Evolutionary conservation across 805 yeast genomes (phyloP).

Genomic region (Zygotorulaspora florentina): DNA sequence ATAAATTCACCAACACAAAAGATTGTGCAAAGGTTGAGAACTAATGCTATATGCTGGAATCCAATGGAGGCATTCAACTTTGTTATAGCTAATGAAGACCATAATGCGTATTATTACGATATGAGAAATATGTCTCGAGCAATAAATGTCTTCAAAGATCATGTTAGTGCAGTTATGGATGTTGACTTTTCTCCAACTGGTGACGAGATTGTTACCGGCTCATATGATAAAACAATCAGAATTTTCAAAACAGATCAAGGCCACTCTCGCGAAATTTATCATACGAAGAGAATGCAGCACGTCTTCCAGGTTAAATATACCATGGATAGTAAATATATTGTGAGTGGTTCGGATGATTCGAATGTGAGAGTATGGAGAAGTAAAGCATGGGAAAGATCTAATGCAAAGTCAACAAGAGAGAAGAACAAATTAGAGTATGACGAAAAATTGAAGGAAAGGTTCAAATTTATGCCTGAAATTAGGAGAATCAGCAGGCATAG

Average conservation of each 20-base stretch:
- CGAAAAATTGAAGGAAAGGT: slow-evolving; percentile 85
- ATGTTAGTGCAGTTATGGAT: slow-evolving; percentile 92
- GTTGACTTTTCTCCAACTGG: slow-evolving; percentile 97
- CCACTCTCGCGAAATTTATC: slow-evolving; percentile 92
- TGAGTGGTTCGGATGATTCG: slow-evolving; percentile 94
- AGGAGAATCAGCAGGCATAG: slow-evolving; percentile 86
- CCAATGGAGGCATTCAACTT: slow-evolving; percentile 96
- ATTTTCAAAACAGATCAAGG: slow-evolving; percentile 74
- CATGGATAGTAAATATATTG: slow-evolving; percentile 82
- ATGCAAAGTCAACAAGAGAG: slow-evolving; percentile 74
- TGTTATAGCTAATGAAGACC: slow-evolving; percentile 91
- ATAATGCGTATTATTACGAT: slow-evolving; percentile 90
- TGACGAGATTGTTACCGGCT: slow-evolving; percentile 89
- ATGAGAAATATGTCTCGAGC: slow-evolving; percentile 88
- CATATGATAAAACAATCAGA: slow-evolving; percentile 90
- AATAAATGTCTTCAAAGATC: slow-evolving; percentile 85
- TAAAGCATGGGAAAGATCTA: slow-evolving; percentile 76
- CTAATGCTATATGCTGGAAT: slow-evolving; percentile 89
- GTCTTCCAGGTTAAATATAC: slow-evolving; percentile 79
- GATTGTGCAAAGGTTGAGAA: slow-evolving; percentile 73
- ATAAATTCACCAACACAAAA: slow-evolving; percentile 91
- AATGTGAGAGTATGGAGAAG: slow-evolving; percentile 93
- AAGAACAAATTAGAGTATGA: slow-evolving; percentile 85
- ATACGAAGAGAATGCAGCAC: slow-evolving; percentile 96
- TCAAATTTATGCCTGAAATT: slow-evolving; percentile 94